A percentile compares a stretch with the other conserved stretches of the same genome.
These are phyloP conservation scores for Talaromyces sp. DNA, from an alignment of 2,329 filamentous ascomycete species.

Conservation along the genomic window DNA sequence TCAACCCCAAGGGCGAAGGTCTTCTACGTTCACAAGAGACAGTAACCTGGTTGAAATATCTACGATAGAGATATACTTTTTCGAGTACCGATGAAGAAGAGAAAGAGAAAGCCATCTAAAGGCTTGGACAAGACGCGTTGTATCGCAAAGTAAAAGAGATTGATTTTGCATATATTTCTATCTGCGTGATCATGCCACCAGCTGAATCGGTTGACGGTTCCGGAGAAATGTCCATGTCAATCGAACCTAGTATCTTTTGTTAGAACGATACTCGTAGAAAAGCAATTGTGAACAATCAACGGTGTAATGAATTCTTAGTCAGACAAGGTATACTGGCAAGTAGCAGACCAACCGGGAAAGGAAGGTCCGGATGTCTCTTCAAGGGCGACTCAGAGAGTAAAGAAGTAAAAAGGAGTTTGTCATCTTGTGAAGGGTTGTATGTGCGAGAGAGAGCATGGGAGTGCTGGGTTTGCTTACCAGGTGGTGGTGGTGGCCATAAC, in stretches of 20 bases:
- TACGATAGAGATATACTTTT: neutral
- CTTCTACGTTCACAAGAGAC: neutral
- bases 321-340: slow-evolving; percentile 68
- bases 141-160: neutral
- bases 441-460: slow-evolving; percentile 7
- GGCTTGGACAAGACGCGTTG: neutral
- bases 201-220: neutral
- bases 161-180: neutral
- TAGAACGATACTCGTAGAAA: neutral
- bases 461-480: slow-evolving; percentile 10
- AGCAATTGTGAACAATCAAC: neutral
- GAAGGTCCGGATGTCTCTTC: slow-evolving; percentile 59
- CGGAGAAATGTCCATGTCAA: neutral
- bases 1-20: too few relatives aligned
- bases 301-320: slow-evolving; percentile 32
- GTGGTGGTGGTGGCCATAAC: neutral
- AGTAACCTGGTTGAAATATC: neutral
- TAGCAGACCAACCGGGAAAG: slow-evolving; percentile 62
- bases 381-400: slow-evolving; percentile 64
- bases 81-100: neutral
- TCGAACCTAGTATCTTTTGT: neutral
- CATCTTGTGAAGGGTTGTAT: slow-evolving; percentile 46
- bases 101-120: neutral
- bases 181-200: neutral
- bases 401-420: slow-evolving; percentile 55